Conservation (phyloP, 208 protist genomes). For the Leishmania martiniquensis region DNA sequence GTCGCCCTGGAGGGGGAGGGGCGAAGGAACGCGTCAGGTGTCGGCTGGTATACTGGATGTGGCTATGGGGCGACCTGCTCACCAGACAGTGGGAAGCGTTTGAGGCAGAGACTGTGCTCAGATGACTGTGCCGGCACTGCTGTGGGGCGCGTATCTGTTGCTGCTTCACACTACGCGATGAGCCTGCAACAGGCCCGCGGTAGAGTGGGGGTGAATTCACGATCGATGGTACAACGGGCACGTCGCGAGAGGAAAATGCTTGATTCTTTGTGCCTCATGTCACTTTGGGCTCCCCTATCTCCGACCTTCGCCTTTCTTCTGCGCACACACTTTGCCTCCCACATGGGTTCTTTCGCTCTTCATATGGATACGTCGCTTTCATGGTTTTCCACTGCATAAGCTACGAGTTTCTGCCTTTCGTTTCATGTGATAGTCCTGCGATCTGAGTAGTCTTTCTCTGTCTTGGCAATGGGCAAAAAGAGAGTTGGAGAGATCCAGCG, state of each 20-base stretch:
- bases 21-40: neutral
- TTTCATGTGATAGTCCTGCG: neutral
- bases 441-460: conserved; percentile 2
- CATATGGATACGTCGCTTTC: neutral
- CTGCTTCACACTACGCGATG: neutral
- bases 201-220: neutral
- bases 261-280: neutral
- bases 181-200: too few relatives aligned
- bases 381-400: neutral
- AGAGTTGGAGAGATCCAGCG: conserved; percentile 75
- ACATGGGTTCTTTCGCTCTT: neutral
- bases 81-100: neutral
- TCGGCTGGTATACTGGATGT: neutral
- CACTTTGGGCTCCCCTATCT: neutral
- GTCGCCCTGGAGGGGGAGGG: neutral
- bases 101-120: neutral
- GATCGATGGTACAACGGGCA: neutral
- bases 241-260: too few relatives aligned
- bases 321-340: neutral
- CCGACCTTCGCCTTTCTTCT: neutral
- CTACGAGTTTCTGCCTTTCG: neutral
- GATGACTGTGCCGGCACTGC: neutral
- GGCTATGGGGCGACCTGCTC: neutral
- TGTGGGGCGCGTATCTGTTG: neutral
- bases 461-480: conserved; percentile 72